Conservation (phyloP, 768 basidiomycete genomes). For the Amanita muscaria region DNA sequence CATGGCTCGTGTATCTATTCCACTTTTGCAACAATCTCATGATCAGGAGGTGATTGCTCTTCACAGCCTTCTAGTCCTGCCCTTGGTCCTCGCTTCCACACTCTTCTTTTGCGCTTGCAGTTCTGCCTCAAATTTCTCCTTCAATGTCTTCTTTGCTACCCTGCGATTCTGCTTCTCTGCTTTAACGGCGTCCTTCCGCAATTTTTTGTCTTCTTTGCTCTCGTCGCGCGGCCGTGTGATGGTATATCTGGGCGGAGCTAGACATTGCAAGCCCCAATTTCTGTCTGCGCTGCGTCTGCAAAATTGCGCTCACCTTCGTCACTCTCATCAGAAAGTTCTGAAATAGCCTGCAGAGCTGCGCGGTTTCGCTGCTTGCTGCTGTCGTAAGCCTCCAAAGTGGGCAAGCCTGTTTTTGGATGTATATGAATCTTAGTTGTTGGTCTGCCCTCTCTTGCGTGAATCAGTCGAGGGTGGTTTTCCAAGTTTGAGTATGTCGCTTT, state of each 20-base stretch:
- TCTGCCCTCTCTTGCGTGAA: slow-evolving; percentile 53
- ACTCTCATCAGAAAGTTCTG: slow-evolving; percentile 10
- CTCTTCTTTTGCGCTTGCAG: slow-evolving; percentile 50
- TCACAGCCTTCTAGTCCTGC: slow-evolving; percentile 32
- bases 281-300: background rate
- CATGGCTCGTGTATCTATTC: no score
- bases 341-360: slow-evolving; percentile 8
- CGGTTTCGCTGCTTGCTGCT: slow-evolving; percentile 12
- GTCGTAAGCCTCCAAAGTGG: slow-evolving; percentile 33
- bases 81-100: slow-evolving; percentile 36
- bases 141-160: slow-evolving; percentile 56
- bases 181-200: slow-evolving; percentile 64
- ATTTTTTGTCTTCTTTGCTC: slow-evolving; percentile 63
- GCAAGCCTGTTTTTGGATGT: slow-evolving; percentile 73
- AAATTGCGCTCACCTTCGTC: slow-evolving; percentile 20
- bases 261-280: no score
- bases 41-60: background rate
- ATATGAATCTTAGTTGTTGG: slow-evolving; percentile 56
- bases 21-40: no score
- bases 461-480: slow-evolving; percentile 91
- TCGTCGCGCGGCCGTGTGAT: slow-evolving; percentile 69
- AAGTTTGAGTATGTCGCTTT: slow-evolving; percentile 93
- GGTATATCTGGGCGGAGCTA: slow-evolving; percentile 40
- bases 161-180: slow-evolving; percentile 55
- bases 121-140: slow-evolving; percentile 56